Conservation (phyloP, 2,329 filamentous ascomycete species). For the Ambrosiella cleistominuta region DNA sequence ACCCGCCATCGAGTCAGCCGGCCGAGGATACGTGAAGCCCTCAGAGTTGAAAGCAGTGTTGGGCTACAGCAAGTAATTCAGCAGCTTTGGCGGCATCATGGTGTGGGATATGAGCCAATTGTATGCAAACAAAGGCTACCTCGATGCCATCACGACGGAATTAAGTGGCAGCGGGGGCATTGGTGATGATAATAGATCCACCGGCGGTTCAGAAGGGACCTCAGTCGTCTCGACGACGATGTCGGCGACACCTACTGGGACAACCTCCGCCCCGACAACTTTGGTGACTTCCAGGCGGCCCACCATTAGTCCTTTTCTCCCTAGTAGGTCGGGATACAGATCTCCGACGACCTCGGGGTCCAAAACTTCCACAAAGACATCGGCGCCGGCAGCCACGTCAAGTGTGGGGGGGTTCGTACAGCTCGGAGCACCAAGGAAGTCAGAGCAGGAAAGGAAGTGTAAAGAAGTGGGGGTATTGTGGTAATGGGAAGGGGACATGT, state of each 20-base stretch:
- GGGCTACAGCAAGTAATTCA: slow-evolving; percentile 21
- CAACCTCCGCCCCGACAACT: not conserved
- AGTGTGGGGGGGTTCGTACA: not conserved
- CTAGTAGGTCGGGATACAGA: no score
- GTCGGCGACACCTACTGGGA: not conserved
- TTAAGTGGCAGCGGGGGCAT: slow-evolving; percentile 15
- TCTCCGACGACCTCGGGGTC: no score
- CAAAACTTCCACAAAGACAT: not conserved
- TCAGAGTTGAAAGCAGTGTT: slow-evolving; percentile 21
- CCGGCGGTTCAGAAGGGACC: not conserved
- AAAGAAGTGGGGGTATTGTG: not conserved
- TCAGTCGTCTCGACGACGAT: not conserved
- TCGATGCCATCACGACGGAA: slow-evolving; percentile 26
- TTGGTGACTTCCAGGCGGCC: not conserved
- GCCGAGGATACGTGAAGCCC: slow-evolving; percentile 25
- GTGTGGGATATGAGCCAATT: slow-evolving; percentile 28
- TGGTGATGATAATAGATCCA: not conserved
- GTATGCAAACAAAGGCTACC: slow-evolving; percentile 36
- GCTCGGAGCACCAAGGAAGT: not conserved
- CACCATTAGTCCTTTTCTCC: no score
- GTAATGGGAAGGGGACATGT: not conserved
- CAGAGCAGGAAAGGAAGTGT: not conserved
- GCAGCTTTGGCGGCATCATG: slow-evolving; percentile 28
- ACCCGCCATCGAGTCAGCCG: slow-evolving; percentile 20
- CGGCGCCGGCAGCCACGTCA: not conserved